Evolutionary conservation across 1,284 basidiomycete genomes (phyloP), one percentile per base, ranked within the genome.

Genomic region (Ustilago trichophora): DNA sequence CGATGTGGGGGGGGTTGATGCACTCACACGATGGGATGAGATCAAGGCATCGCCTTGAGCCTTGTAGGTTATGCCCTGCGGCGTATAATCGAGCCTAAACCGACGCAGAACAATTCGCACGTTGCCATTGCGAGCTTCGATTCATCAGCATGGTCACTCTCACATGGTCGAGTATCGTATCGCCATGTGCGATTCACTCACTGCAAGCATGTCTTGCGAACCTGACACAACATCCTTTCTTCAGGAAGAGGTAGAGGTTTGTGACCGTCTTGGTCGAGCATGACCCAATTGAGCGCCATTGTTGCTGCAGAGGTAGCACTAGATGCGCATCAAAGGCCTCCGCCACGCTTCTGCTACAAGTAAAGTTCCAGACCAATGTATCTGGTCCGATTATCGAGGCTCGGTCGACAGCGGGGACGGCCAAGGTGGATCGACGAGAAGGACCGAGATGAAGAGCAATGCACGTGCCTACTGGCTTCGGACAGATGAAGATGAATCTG

Each of bases 231-330:
- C 32, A 75, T 42, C 32, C 62, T 37, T 46, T 76, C 75, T 10
- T 68, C 56, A 22, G 71, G 70, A 9, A 76, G 64, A 21, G 75
- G 75, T 12, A 75, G 42, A 3, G 75, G 75, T 22, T 45, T 50
- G 35, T 48, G 54, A 29, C 68, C 68, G 4, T 49, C 37, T n/a
- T 53, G 48, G 40, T 53, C 70, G 32, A 74, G 62, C 66, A 69
- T 72, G 8, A 71, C 75, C 75, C 75, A 76, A 44, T 76, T 76
- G 44, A 76, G 58, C 18, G 75, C 72, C 73, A 76, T 76, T 10
- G 18, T 51, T 7, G 38, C 49, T 18, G 16, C 21, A 4, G 37
- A 7, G 34, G 16, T 36, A 18, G n/a, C n/a, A n/a, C 34, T 19
- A 12, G 13, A 29, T 29, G 27, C 27, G 27, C 13, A 29, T 29